A percentile compares a stretch with the other conserved stretches of the same genome.
Conservation (phyloP, 2,329 filamentous ascomycete species). For the Pseudogymnoascus sp. region DNA sequence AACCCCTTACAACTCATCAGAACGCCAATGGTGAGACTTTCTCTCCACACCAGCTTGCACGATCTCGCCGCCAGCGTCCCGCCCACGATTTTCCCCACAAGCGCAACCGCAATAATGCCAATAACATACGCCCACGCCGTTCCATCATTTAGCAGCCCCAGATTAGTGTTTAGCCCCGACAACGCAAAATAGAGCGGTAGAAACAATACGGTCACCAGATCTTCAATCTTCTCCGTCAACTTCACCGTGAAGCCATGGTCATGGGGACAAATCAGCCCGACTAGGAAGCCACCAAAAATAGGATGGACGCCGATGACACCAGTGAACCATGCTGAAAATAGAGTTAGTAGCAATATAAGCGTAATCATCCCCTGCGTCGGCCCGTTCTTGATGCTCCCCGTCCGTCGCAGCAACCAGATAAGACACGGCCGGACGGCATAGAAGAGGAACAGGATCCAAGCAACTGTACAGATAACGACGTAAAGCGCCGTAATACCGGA, state of each 20-base stretch:
- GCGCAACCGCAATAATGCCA: conserved; percentile 72
- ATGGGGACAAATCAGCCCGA: conserved; percentile 83
- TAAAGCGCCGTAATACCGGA: conserved; percentile 76
- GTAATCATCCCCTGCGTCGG: conserved; percentile 79
- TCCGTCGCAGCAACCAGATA: conserved; percentile 63
- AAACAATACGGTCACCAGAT: conserved; percentile 76
- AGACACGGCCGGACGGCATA: conserved; percentile 67
- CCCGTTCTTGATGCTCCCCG: conserved; percentile 75
- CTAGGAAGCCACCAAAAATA: conserved; percentile 81
- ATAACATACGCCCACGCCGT: conserved; percentile 86
- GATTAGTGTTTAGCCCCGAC: conserved; percentile 79
- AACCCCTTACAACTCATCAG: conserved; percentile 97
- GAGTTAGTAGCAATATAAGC: conserved; percentile 69
- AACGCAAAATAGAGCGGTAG: conserved; percentile 89
- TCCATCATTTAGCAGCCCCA: conserved; percentile 74
- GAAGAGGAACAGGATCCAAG: conserved; percentile 67
- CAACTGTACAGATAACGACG: conserved; percentile 68
- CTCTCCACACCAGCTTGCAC: conserved; percentile 78
- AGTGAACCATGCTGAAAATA: conserved; percentile 79
- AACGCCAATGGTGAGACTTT: conserved; percentile 78
- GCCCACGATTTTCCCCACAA: conserved; percentile 76
- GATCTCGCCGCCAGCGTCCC: conserved; percentile 69
- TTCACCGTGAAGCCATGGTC: conserved; percentile 87
- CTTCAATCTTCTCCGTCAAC: conserved; percentile 88
- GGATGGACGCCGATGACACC: conserved; percentile 86